Evolutionary conservation across 108 stramenopile genomes (phyloP).

Genomic region (Pseudonitzschia multiseries): DNA sequence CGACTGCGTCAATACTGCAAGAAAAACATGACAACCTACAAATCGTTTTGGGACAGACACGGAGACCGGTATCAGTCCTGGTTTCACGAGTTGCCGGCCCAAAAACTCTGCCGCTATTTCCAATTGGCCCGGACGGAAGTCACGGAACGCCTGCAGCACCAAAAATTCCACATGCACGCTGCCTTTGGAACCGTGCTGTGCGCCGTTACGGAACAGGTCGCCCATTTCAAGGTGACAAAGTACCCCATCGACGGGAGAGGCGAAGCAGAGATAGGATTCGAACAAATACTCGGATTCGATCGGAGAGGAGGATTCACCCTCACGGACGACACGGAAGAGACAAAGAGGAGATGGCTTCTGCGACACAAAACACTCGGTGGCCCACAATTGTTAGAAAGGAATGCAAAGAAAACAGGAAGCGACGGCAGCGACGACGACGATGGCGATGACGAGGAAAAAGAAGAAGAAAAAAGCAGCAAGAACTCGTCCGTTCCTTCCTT

Average conservation of each 20-base stretch:
- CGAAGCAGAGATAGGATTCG: conserved; percentile 58
- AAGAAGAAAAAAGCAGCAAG: conserved; percentile 20
- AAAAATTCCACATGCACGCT: conserved; percentile 66
- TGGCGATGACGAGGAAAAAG: conserved; percentile 33
- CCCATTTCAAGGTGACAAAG: conserved; percentile 69
- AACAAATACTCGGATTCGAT: conserved; percentile 56
- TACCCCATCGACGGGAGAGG: conserved; percentile 73
- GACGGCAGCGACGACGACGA: conserved; percentile 41
- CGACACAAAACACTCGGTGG: conserved; percentile 60
- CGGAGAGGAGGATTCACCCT: conserved; percentile 72
- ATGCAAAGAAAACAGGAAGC: conserved; percentile 21
- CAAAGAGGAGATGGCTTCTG: conserved; percentile 25
- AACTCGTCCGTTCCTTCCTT: conserved; percentile 44
- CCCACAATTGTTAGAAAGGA: conserved; percentile 67
- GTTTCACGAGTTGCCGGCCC: conserved; percentile 36
- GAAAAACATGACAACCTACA: conserved; percentile 65
- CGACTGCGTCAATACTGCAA: conserved; percentile 78
- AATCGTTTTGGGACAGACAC: conserved; percentile 56
- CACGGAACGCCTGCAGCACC: conserved; percentile 49
- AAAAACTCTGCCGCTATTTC: conserved; percentile 44
- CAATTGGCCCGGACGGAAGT: conserved; percentile 73
- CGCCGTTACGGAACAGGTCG: conserved; percentile 71
- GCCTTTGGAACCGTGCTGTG: conserved; percentile 75
- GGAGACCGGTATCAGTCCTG: conserved; percentile 34
- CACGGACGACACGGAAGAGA: conserved; percentile 34